Conservation (phyloP, 2,329 filamentous ascomycete genomes). For the Leptographium radiaticola region DNA sequence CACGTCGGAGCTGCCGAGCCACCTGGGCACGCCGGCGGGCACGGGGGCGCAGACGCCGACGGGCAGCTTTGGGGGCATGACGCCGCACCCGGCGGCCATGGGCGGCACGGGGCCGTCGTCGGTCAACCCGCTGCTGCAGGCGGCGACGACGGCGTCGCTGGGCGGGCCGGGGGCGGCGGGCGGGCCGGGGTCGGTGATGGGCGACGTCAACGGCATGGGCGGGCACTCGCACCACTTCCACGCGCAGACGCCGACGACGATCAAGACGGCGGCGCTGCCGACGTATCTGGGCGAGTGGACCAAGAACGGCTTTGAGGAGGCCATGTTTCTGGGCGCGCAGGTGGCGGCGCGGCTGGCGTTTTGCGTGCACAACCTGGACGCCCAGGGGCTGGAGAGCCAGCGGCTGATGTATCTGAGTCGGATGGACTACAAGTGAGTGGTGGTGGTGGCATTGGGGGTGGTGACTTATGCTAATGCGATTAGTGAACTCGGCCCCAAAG, state of each 20-base stretch:
- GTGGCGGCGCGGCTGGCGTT: constrained; percentile 57
- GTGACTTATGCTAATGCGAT: no score
- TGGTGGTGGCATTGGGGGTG: no score
- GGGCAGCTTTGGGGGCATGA: constrained; percentile 40
- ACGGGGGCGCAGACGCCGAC: constrained; percentile 89
- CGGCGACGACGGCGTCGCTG: constrained; percentile 29
- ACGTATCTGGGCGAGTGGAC: constrained; percentile 89
- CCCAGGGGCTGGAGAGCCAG: constrained; percentile 36
- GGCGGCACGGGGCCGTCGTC: constrained; percentile 17
- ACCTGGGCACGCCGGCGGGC: constrained; percentile 78
- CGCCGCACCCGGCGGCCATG: constrained; percentile 32
- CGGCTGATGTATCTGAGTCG: constrained; percentile 42
- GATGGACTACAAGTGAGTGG: constrained; percentile 48
- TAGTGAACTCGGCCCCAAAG: constrained; percentile 42
- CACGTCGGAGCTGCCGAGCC: constrained; percentile 89
- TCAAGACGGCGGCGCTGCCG: constrained; percentile 65
- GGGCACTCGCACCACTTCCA: constrained; percentile 38
- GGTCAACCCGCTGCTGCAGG: constrained; percentile 80
- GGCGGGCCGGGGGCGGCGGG: constrained; percentile 14
- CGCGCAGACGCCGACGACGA: constrained; percentile 65
- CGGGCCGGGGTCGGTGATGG: constrained; percentile 24
- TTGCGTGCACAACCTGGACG: constrained; percentile 45
- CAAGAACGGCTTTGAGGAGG: constrained; percentile 66
- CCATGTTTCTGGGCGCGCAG: constrained; percentile 75
- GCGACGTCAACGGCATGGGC: constrained; percentile 21